Percentiles rank a stretch among this genome's conserved stretches.
phyloP scores from a whole-genome alignment of 345 rosid genomes.

The Aquilaria sinensis region DNA sequence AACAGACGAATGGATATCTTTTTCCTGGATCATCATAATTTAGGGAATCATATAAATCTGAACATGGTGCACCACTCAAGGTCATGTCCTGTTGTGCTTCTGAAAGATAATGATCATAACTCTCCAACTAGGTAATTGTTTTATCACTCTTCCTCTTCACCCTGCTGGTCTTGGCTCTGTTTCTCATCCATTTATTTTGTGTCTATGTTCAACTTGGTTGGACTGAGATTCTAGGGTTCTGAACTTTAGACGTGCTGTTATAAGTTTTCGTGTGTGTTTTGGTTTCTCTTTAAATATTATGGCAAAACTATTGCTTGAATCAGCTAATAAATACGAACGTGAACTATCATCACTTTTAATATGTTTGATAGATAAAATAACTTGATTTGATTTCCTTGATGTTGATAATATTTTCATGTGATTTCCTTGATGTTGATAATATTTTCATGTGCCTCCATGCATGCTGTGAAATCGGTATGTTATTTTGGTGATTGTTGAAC shows the following conservation, averaged over 20 bases:
- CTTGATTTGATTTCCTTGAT: background rate
- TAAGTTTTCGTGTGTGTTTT: background rate
- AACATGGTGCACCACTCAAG: constrained; percentile 41
- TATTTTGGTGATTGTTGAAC: background rate
- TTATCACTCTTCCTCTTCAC: constrained; percentile 3
- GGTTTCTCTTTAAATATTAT: background rate
- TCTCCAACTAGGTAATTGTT: constrained; percentile 45
- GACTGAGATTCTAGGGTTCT: background rate
- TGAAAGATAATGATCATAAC: constrained; percentile 41
- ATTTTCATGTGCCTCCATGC: background rate
- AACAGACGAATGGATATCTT: constrained; percentile 37
- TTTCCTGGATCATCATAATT: constrained; percentile 42
- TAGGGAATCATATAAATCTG: constrained; percentile 19
- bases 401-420: background rate
- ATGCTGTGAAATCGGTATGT: background rate
- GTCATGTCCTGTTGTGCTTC: constrained; percentile 63
- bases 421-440: background rate
- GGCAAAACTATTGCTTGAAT: too few species aligned
- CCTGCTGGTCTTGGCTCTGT: background rate
- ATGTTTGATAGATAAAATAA: constrained; percentile 2
- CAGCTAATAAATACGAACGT: too few species aligned
- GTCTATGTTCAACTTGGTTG: background rate
- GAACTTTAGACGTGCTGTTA: background rate
- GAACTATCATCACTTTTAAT: too few species aligned
- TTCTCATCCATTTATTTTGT: background rate